These are phyloP conservation scores for Themeda triandra DNA, from an alignment of 176 grass and related monocot species.

Conservation along the genomic window DNA sequence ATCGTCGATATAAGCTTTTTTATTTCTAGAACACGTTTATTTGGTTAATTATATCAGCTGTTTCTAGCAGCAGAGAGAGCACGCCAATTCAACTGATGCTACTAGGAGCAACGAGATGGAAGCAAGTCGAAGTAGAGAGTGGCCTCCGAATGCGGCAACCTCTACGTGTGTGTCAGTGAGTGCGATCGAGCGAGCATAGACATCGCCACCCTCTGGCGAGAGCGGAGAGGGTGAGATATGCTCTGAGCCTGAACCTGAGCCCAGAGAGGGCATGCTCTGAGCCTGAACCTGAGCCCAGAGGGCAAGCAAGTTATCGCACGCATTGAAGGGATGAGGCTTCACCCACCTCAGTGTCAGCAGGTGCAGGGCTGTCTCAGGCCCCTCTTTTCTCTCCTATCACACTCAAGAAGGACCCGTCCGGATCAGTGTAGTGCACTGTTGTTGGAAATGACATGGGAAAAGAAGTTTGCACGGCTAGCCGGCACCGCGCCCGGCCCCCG, in stretches of 20 bases:
- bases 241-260: neutral
- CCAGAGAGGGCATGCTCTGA: neutral
- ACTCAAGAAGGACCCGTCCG: slow-evolving; percentile 46
- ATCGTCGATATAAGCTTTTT: neutral
- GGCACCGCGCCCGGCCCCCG: neutral
- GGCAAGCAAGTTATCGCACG: neutral
- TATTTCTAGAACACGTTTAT: neutral
- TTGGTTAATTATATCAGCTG: neutral
- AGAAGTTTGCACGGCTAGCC: slow-evolving; percentile 22
- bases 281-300: neutral
- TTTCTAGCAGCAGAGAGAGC: neutral
- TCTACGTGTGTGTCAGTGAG: neutral
- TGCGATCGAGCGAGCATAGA: too few relatives aligned
- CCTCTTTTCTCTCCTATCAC: slow-evolving; percentile 39
- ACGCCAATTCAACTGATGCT: neutral
- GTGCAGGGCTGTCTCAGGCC: too few relatives aligned
- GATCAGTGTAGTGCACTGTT: slow-evolving; percentile 21
- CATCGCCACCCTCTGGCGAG: too few relatives aligned
- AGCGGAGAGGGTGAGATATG: too few relatives aligned
- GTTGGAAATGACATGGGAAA: slow-evolving; percentile 38
- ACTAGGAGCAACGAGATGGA: neutral
- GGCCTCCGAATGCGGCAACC: slow-evolving; percentile 8
- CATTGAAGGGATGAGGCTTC: neutral
- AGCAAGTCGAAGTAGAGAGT: neutral
- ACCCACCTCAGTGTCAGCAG: neutral